These are phyloP conservation scores for Podaxis sp. DNA, from an alignment of 768 basidiomycete species.

Conservation along the genomic window DNA sequence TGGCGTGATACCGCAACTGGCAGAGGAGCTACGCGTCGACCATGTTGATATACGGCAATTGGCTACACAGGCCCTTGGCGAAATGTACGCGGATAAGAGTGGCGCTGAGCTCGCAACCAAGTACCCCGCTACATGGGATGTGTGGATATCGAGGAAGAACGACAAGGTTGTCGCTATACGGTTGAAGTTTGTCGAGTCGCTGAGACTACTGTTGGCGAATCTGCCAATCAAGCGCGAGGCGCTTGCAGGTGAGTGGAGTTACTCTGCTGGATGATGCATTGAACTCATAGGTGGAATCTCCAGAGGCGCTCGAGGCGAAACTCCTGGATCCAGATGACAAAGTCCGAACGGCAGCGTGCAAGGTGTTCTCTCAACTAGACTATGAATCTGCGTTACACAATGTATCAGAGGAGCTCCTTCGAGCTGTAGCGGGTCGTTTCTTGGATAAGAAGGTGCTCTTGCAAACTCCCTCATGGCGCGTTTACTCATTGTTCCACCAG, in stretches of 20 bases:
- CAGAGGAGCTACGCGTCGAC: slow-evolving; percentile 84
- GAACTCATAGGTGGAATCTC: neutral
- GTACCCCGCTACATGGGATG: slow-evolving; percentile 82
- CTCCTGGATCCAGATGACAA: slow-evolving; percentile 88
- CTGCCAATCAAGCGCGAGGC: slow-evolving; percentile 65
- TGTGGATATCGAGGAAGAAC: slow-evolving; percentile 76
- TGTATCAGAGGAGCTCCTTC: slow-evolving; percentile 61
- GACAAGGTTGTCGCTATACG: slow-evolving; percentile 76
- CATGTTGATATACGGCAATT: slow-evolving; percentile 68
- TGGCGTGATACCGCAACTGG: slow-evolving; percentile 90
- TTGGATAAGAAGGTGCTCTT: slow-evolving; percentile 79
- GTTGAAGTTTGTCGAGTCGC: slow-evolving; percentile 73
- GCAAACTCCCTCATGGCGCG: neutral
- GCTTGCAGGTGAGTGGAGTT: slow-evolving; percentile 65
- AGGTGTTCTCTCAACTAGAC: slow-evolving; percentile 77
- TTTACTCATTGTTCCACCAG: slow-evolving; percentile 27
- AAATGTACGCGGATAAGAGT: slow-evolving; percentile 83
- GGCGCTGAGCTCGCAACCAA: slow-evolving; percentile 73
- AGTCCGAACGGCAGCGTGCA: slow-evolving; percentile 83
- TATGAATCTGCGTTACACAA: slow-evolving; percentile 90
- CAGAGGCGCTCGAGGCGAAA: slow-evolving; percentile 62
- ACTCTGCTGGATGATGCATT: neutral
- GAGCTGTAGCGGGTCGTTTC: slow-evolving; percentile 65
- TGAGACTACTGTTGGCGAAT: slow-evolving; percentile 57
- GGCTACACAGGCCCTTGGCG: slow-evolving; percentile 84